These are phyloP conservation scores for Aspergillus caelatus DNA, from an alignment of 2,329 filamentous ascomycete genomes.

Conservation along the genomic window DNA sequence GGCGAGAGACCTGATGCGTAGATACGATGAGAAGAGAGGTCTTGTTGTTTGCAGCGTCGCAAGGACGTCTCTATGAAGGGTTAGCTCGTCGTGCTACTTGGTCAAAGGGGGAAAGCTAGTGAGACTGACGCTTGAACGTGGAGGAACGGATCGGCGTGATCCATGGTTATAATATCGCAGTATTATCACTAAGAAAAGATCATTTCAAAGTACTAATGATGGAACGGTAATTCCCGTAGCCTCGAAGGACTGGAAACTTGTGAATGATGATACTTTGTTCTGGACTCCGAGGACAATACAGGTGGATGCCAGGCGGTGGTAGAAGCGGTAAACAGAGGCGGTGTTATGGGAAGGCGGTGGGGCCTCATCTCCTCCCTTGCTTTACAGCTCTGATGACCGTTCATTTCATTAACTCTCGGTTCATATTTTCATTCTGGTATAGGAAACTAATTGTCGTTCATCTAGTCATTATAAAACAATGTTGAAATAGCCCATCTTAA, in stretches of 20 bases:
- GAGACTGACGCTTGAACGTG: constrained; percentile 49
- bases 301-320: background rate
- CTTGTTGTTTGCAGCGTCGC: constrained; percentile 77
- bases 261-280: background rate
- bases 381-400: background rate
- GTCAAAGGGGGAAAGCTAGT: constrained; percentile 3
- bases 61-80: constrained; percentile 74
- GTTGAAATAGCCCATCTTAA: constrained; percentile 23
- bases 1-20: constrained; percentile 88
- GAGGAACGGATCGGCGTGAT: constrained; percentile 49
- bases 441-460: background rate
- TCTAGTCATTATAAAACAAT: constrained; percentile 14
- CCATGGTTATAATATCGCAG: constrained; percentile 27
- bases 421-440: background rate
- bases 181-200: background rate
- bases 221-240: background rate
- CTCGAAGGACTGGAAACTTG: background rate
- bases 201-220: background rate
- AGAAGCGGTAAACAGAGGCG: background rate
- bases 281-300: background rate
- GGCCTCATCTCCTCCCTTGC: background rate
- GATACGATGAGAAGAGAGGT: constrained; percentile 89
- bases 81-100: constrained; percentile 3
- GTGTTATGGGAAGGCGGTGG: background rate
- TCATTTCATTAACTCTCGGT: background rate